Conservation (phyloP, 495 filamentous ascomycete genomes). For the Aspergillus nidulans region DNA sequence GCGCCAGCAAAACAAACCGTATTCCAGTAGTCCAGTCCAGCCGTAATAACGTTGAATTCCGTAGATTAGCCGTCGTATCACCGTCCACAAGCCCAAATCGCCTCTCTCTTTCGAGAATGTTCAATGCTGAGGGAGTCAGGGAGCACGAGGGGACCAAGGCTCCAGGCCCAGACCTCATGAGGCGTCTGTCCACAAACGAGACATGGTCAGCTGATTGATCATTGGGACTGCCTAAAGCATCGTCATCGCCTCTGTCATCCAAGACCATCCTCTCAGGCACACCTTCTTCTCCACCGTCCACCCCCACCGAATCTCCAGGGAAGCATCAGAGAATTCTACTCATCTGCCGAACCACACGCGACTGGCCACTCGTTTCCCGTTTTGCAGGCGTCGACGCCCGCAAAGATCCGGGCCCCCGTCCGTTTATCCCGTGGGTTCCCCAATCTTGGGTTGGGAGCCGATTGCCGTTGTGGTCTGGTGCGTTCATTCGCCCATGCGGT, state of each 20-base stretch:
- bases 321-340: slow-evolving; percentile 14
- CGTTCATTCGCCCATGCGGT: not conserved
- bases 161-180: not conserved
- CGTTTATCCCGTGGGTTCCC: slow-evolving; percentile 19
- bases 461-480: slow-evolving; percentile 19
- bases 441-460: slow-evolving; percentile 22
- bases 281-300: not conserved
- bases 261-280: not conserved
- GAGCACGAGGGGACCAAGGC: not conserved
- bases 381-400: slow-evolving; percentile 1
- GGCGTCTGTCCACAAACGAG: not conserved
- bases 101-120: not conserved
- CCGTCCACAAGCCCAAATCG: not conserved
- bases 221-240: not conserved
- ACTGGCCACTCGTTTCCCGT: slow-evolving; percentile 8
- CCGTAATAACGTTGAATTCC: not conserved
- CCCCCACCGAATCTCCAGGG: slow-evolving; percentile 4
- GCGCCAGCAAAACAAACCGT: not conserved
- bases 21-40: not conserved
- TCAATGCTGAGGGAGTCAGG: not conserved
- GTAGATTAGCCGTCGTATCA: slow-evolving; percentile 7
- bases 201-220: not conserved
- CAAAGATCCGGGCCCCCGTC: slow-evolving; percentile 38
- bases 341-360: slow-evolving; percentile 5
- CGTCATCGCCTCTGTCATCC: not conserved